phyloP scores from a whole-genome alignment of 2,329 filamentous ascomycete genomes.

The Neofusicoccum sp. region DNA sequence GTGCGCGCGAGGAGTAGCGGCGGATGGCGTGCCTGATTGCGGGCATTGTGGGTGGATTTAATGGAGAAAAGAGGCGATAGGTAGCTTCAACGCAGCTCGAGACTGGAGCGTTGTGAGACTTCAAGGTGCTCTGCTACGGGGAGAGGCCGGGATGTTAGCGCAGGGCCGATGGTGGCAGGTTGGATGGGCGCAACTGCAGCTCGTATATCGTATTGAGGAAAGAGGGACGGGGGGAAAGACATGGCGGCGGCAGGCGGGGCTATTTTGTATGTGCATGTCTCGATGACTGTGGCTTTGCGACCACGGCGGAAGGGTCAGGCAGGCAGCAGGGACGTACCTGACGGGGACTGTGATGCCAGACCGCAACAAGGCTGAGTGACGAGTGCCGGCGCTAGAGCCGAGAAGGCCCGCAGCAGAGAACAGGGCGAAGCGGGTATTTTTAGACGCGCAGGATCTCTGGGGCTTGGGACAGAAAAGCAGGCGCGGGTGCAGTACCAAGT shows the following conservation, averaged over 20 bases:
- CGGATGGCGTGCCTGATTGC: constrained; percentile 25
- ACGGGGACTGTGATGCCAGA: constrained; percentile 1
- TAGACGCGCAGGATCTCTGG: background rate
- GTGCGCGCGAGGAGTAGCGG: constrained; percentile 35
- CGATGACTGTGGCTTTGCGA: background rate
- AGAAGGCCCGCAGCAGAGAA: background rate
- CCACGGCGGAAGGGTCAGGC: background rate
- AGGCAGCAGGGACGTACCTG: constrained; percentile 11
- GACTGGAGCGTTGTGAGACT: background rate
- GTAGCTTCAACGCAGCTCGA: too few relatives aligned
- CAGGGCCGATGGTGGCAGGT: background rate
- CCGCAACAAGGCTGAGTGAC: constrained; percentile 8
- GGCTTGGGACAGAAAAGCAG: background rate
- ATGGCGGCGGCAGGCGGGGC: background rate
- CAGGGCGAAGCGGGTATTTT: background rate
- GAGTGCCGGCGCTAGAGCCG: constrained; percentile 7
- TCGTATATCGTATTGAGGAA: background rate
- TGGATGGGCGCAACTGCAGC: background rate
- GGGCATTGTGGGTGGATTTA: background rate
- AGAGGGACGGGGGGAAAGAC: background rate
- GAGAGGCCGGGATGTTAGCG: background rate
- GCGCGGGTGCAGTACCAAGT: background rate
- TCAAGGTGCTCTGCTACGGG: background rate
- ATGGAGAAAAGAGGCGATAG: too few relatives aligned
- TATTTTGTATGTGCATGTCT: background rate